Percentiles rank a stretch among this genome's conserved stretches.
phyloP scores from a whole-genome alignment of 179 eudicot genomes.

The Camellia oleifera region DNA sequence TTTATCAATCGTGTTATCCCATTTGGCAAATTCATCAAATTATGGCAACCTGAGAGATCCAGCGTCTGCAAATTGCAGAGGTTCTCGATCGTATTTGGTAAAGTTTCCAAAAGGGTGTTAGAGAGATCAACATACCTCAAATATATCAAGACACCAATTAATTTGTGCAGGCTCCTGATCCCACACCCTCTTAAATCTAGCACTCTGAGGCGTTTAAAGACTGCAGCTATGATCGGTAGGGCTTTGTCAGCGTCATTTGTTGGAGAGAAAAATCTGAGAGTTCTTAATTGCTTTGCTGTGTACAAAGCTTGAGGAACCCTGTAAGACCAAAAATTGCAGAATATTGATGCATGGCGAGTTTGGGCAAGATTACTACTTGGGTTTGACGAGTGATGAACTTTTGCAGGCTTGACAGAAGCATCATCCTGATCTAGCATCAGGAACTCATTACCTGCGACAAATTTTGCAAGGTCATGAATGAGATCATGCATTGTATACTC shows the following conservation, averaged over 20 bases:
- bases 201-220: slow-evolving; percentile 14
- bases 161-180: slow-evolving; percentile 15
- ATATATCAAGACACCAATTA: slow-evolving; percentile 16
- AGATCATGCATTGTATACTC: slow-evolving; percentile 17
- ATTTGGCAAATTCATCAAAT: slow-evolving; percentile 15
- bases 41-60: slow-evolving; percentile 13
- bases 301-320: slow-evolving; percentile 8
- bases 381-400: background rate
- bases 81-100: slow-evolving; percentile 11
- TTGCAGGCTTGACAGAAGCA: background rate
- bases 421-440: slow-evolving; percentile 2
- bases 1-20: slow-evolving; percentile 7
- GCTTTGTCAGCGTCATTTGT: background rate
- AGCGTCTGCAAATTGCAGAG: slow-evolving; percentile 22
- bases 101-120: slow-evolving; percentile 6
- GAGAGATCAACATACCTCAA: slow-evolving; percentile 22
- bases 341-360: slow-evolving; percentile 3
- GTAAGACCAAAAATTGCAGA: background rate
- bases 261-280: slow-evolving; percentile 5
- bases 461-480: slow-evolving; percentile 16
- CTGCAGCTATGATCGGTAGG: background rate
- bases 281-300: slow-evolving; percentile 3
- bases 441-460: slow-evolving; percentile 7
- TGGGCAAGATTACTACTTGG: background rate
- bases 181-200: slow-evolving; percentile 16